A percentile compares a stretch with the other conserved stretches of the same genome.
Conservation (phyloP, 306 rosid species). For the Glycine tomentella region DNA sequence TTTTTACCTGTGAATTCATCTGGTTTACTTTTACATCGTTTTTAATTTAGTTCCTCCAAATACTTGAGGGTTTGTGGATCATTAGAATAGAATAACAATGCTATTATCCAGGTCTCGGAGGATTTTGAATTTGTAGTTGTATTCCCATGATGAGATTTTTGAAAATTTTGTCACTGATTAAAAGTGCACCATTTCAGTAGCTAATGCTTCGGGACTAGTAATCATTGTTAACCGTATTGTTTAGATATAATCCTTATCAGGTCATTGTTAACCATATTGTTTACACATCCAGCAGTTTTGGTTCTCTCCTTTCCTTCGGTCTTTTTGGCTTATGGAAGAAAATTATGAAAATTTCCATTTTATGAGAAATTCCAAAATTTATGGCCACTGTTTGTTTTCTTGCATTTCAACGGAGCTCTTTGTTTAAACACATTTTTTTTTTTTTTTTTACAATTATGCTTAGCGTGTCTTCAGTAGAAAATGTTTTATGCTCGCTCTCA, state of each 20-base stretch:
- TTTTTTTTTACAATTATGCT: no score
- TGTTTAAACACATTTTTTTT: no score
- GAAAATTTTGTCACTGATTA: conserved; percentile 3
- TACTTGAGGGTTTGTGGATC: neutral
- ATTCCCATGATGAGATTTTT: conserved; percentile 3
- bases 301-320: no score
- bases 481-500: no score
- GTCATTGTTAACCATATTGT: no score
- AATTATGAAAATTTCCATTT: no score
- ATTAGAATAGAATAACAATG: conserved; percentile 14
- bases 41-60: no score
- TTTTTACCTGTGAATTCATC: conserved; percentile 11
- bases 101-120: neutral
- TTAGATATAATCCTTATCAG: neutral
- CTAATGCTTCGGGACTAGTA: neutral
- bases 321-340: no score
- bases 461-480: neutral
- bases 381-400: no score
- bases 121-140: neutral
- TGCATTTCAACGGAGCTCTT: no score
- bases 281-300: neutral
- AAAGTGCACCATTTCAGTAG: neutral
- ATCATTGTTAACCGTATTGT: neutral
- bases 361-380: no score
- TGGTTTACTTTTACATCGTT: neutral